phyloP scores from a whole-genome alignment of 1,284 basidiomycete genomes.

The Ceratorhiza oryzae-sativae region DNA sequence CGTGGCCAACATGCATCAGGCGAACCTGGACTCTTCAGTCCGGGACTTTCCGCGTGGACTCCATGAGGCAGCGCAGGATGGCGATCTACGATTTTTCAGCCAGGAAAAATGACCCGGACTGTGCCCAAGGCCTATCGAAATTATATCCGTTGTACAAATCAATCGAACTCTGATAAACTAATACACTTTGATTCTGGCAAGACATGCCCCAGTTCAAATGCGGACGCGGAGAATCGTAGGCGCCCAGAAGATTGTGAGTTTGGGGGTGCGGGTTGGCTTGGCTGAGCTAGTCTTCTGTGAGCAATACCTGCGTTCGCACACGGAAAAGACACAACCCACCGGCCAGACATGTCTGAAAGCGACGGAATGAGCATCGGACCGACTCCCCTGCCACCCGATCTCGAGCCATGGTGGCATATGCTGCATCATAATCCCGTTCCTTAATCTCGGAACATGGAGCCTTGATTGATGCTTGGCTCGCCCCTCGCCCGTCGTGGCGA shows the following conservation, averaged over 20 bases:
- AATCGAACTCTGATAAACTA: slow-evolving; percentile 34
- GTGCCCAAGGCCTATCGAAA: neutral
- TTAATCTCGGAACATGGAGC: slow-evolving; percentile 2
- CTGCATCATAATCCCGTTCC: neutral
- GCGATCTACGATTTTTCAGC: slow-evolving; percentile 31
- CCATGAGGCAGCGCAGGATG: slow-evolving; percentile 29
- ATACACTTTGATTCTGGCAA: slow-evolving; percentile 38
- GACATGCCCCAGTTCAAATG: neutral
- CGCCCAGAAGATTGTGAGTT: neutral
- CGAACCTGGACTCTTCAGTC: slow-evolving; percentile 8
- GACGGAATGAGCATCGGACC: neutral
- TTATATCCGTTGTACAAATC: slow-evolving; percentile 16
- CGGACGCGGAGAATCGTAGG: neutral
- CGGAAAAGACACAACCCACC: neutral
- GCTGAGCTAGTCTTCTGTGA: neutral
- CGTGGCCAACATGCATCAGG: slow-evolving; percentile 37
- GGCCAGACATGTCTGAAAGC: slow-evolving; percentile 2
- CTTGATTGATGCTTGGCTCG: slow-evolving; percentile 1
- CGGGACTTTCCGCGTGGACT: slow-evolving; percentile 30
- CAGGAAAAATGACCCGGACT: neutral
- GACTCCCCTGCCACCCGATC: slow-evolving; percentile 1
- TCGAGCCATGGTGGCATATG: neutral
- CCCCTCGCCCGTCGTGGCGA: neutral
- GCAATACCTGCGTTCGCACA: neutral
- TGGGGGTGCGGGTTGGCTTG: neutral